Evolutionary conservation across 164 flowering plant genomes (phyloP).

Genomic region (Amborella trichopoda): DNA sequence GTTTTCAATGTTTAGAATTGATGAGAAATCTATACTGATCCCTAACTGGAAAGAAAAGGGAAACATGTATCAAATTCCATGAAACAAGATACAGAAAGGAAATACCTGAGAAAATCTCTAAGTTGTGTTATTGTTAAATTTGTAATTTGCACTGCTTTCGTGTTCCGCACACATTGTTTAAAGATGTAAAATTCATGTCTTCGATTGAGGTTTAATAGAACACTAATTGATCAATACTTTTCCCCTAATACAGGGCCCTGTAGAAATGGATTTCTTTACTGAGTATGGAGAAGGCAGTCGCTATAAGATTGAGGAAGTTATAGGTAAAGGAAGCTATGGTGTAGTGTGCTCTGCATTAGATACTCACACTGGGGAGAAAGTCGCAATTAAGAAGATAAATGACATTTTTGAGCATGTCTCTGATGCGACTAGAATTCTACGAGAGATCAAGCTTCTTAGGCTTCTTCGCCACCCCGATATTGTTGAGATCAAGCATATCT

Average conservation of each 20-base stretch:
- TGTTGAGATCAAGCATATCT: constrained; percentile 92
- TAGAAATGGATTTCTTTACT: constrained; percentile 82
- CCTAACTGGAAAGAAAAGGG: no score
- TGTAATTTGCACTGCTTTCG: not conserved
- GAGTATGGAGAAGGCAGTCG: constrained; percentile 94
- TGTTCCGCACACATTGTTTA: not conserved
- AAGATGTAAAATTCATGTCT: not conserved
- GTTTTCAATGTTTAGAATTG: no score
- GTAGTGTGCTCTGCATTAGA: constrained; percentile 91
- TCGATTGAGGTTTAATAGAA: no score
- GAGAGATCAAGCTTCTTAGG: constrained; percentile 92
- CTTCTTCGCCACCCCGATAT: constrained; percentile 91
- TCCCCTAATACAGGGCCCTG: constrained; percentile 42
- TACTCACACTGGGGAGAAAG: constrained; percentile 84
- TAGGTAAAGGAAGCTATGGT: constrained; percentile 98
- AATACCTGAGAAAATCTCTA: not conserved
- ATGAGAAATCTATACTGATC: no score
- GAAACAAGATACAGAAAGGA: not conserved
- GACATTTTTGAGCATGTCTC: constrained; percentile 97
- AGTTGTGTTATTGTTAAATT: not conserved
- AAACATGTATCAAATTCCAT: no score
- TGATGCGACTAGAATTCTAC: constrained; percentile 93
- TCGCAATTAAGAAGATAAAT: constrained; percentile 94
- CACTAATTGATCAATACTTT: not conserved
- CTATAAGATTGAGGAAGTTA: constrained; percentile 86